phyloP scores from a whole-genome alignment of 768 basidiomycete genomes.

The Auriculariales sp. region DNA sequence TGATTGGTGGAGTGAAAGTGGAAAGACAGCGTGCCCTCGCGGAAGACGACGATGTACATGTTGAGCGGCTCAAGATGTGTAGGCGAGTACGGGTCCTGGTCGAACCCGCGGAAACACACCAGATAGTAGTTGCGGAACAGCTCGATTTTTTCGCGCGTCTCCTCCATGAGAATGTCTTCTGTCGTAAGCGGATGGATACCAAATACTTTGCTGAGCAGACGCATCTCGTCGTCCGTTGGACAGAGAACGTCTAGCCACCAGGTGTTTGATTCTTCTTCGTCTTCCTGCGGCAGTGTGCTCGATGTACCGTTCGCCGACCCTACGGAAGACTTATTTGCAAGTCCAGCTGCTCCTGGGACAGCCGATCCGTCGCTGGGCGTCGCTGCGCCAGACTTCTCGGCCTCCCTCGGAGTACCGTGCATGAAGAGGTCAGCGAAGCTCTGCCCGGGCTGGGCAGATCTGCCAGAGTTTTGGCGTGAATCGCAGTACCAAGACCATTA shows the following conservation, averaged over 20 bases:
- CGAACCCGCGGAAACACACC: conserved; percentile 97
- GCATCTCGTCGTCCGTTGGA: conserved; percentile 98
- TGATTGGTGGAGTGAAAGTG: conserved; percentile 97
- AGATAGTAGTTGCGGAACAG: conserved; percentile 97
- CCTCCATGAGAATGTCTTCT: conserved; percentile 99
- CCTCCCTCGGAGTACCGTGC: too few relatives aligned
- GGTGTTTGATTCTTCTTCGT: conserved; percentile 56
- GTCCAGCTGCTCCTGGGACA: too few relatives aligned
- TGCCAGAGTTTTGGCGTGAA: conserved; percentile 83
- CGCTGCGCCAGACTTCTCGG: conserved; percentile 3
- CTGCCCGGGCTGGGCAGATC: conserved; percentile 90
- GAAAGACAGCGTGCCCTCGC: conserved; percentile 92
- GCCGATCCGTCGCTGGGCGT: conserved; percentile 1
- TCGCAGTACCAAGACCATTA: conserved; percentile 79
- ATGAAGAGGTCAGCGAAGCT: conserved; percentile 86
- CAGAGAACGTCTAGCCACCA: conserved; percentile 96
- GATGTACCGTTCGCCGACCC: not conserved
- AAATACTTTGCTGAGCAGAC: conserved; percentile 92
- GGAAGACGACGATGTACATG: conserved; percentile 99
- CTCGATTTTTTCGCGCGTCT: conserved; percentile 98
- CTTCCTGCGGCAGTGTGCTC: too few relatives aligned
- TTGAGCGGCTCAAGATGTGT: conserved; percentile 96
- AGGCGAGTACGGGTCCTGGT: conserved; percentile 94
- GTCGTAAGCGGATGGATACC: conserved; percentile 94
- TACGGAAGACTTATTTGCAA: not conserved